Evolutionary conservation across 2,329 filamentous ascomycete species (phyloP).

Genomic region (Botrytis paeoniae): DNA sequence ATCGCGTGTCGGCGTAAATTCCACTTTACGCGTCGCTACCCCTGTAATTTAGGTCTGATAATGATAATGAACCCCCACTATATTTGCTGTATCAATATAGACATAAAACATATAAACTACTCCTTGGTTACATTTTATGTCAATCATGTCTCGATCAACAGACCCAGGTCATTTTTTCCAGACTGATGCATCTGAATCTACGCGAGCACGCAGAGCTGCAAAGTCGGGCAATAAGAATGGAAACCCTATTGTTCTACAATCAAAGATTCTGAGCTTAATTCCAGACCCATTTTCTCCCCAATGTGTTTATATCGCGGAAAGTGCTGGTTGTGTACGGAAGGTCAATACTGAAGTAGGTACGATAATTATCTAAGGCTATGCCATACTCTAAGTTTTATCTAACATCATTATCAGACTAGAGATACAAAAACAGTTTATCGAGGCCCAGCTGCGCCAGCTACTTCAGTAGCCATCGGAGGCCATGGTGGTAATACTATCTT

Average conservation of each 20-base stretch:
- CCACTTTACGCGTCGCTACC: conserved; percentile 28
- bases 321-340: conserved; percentile 73
- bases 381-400: not conserved
- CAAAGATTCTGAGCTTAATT: conserved; percentile 77
- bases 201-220: conserved; percentile 59
- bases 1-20: conserved; percentile 18
- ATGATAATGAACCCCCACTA: conserved; percentile 24
- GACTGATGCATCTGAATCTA: conserved; percentile 54
- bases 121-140: not conserved
- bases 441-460: conserved; percentile 77
- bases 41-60: conserved; percentile 7
- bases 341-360: conserved; percentile 72
- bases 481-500: conserved; percentile 61
- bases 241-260: conserved; percentile 73
- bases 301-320: conserved; percentile 77
- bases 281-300: conserved; percentile 61
- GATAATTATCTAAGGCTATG: conserved; percentile 2
- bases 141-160: conserved; percentile 61
- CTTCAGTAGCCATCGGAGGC: conserved; percentile 67
- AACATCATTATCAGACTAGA: conserved; percentile 39
- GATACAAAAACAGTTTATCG: conserved; percentile 54
- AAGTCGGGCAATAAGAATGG: conserved; percentile 77
- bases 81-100: not conserved
- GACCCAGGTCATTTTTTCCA: conserved; percentile 87
- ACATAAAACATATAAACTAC: conserved; percentile 7